phyloP scores from a whole-genome alignment of 1,139 yeast species.

The Pichia sp. region DNA sequence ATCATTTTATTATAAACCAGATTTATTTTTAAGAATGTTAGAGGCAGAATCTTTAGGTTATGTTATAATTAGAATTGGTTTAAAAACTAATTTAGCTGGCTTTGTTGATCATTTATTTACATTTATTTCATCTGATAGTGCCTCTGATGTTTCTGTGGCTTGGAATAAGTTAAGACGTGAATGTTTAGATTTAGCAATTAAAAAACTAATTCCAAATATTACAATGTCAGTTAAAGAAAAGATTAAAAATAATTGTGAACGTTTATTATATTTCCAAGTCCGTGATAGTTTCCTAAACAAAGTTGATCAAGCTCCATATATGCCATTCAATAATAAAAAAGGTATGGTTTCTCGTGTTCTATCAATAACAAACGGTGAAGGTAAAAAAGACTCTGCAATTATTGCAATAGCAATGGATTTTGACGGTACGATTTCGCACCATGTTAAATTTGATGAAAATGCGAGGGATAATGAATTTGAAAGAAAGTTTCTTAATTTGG shows the following conservation, averaged over 20 bases:
- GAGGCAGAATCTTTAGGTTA: conserved; percentile 76
- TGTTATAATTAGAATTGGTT: conserved; percentile 40
- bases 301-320: conserved; percentile 89
- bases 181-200: conserved; percentile 62
- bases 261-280: conserved; percentile 60
- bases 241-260: conserved; percentile 69
- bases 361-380: conserved; percentile 80
- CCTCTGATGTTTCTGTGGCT: conserved; percentile 67
- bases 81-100: conserved; percentile 24
- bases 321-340: conserved; percentile 67
- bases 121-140: conserved; percentile 71
- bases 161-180: conserved; percentile 78
- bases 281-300: conserved; percentile 62
- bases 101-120: conserved; percentile 45
- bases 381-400: conserved; percentile 78
- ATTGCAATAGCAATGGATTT: conserved; percentile 76
- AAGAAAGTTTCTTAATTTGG: conserved; percentile 50
- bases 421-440: conserved; percentile 70
- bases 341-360: conserved; percentile 84
- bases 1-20: conserved; percentile 71
- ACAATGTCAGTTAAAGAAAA: conserved; percentile 78
- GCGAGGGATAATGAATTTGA: conserved; percentile 46
- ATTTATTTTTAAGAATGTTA: conserved; percentile 77
- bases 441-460: conserved; percentile 68
- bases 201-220: conserved; percentile 60